These are phyloP conservation scores for Calycina herbarum DNA, from an alignment of 2,329 filamentous ascomycete genomes.

Conservation along the genomic window DNA sequence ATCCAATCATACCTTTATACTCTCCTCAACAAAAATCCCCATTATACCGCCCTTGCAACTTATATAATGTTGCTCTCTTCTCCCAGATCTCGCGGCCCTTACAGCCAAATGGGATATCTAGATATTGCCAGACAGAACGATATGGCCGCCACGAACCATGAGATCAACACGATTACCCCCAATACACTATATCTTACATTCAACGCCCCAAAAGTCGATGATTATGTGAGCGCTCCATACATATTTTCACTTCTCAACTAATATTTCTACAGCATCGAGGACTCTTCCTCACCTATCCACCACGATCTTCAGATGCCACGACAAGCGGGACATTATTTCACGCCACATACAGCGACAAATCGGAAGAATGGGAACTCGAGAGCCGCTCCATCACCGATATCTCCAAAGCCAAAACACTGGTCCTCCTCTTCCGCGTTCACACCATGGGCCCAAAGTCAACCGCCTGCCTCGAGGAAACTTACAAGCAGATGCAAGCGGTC, in stretches of 20 bases:
- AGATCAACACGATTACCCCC: conserved; percentile 24
- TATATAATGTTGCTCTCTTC: conserved; percentile 12
- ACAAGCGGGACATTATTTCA: conserved; percentile 29
- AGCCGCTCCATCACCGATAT: conserved; percentile 24
- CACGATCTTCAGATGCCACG: conserved; percentile 12
- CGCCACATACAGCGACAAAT: conserved; percentile 21
- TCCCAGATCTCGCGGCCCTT: neutral
- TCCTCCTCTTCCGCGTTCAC: conserved; percentile 25
- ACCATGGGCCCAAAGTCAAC: conserved; percentile 16
- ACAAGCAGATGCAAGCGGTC: conserved; percentile 17
- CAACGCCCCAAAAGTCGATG: conserved; percentile 31
- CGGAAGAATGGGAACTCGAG: conserved; percentile 21
- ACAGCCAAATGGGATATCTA: conserved; percentile 5
- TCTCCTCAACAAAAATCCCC: neutral
- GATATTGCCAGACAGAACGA: neutral
- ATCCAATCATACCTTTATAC: neutral
- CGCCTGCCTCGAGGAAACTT: conserved; percentile 13
- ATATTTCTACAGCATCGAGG: conserved; percentile 27
- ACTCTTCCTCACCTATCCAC: conserved; percentile 29
- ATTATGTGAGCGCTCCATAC: conserved; percentile 24
- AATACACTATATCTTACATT: conserved; percentile 32
- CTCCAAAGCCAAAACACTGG: conserved; percentile 24
- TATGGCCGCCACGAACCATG: conserved; percentile 10
- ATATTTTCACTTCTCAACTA: conserved; percentile 8
- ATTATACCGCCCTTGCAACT: neutral